Percentiles rank a stretch among this genome's conserved stretches.
Evolutionary conservation across 495 filamentous ascomycete species (phyloP).

Genomic region (Xylaria acuta): DNA sequence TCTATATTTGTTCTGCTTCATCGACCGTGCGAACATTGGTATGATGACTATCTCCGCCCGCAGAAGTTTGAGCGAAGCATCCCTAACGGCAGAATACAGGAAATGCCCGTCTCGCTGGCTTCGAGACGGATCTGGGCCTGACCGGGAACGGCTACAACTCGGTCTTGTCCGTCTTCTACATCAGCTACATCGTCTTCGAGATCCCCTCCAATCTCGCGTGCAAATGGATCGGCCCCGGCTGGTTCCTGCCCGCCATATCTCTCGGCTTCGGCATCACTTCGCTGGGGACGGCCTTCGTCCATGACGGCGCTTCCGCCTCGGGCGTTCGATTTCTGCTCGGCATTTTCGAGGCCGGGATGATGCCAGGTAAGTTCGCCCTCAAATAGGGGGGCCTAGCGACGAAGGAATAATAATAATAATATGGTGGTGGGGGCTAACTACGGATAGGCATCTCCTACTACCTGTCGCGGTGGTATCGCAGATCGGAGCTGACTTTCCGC

Average conservation of each 20-base stretch:
- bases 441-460: constrained; percentile 68
- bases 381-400: neutral
- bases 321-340: constrained; percentile 64
- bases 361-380: constrained; percentile 55
- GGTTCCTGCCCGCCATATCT: constrained; percentile 67
- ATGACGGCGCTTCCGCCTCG: constrained; percentile 44
- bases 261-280: constrained; percentile 53
- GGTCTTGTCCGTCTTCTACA: constrained; percentile 67
- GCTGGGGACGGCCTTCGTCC: constrained; percentile 50
- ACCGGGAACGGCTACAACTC: constrained; percentile 72
- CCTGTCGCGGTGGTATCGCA: constrained; percentile 72
- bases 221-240: constrained; percentile 67
- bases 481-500: constrained; percentile 71
- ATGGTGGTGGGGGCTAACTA: neutral
- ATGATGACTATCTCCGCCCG: constrained; percentile 14
- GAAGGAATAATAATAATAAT: neutral
- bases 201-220: constrained; percentile 69
- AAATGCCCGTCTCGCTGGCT: constrained; percentile 62
- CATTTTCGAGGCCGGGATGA: constrained; percentile 70
- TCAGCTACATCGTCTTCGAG: constrained; percentile 74
- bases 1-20: constrained; percentile 68
- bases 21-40: constrained; percentile 71
- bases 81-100: constrained; percentile 34
- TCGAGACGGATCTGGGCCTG: constrained; percentile 66
- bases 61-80: neutral